These are phyloP conservation scores for Phytopythium chamaehyphon DNA, from an alignment of 352 stramenopile species.

Conservation along the genomic window DNA sequence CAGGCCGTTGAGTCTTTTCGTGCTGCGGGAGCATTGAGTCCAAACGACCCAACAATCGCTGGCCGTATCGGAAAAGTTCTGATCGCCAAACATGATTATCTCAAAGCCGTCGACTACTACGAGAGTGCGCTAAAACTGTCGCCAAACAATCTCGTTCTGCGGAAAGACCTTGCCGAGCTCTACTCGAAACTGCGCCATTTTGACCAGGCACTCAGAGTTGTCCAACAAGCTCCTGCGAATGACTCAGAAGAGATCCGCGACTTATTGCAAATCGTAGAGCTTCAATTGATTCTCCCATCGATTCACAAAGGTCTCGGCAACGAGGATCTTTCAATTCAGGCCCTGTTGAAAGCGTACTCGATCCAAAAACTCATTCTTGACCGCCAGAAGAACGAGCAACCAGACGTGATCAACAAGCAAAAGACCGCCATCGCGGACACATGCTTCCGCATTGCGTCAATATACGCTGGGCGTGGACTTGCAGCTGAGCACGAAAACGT, in stretches of 20 bases:
- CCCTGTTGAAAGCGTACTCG: constrained; percentile 72
- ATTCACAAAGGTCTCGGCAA: constrained; percentile 77
- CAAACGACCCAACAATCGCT: constrained; percentile 72
- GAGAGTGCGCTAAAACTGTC: constrained; percentile 83
- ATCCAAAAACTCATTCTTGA: constrained; percentile 87
- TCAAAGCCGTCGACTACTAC: constrained; percentile 93
- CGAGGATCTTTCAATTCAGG: constrained; percentile 68
- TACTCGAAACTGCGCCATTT: constrained; percentile 86
- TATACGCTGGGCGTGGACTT: constrained; percentile 38
- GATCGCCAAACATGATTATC: constrained; percentile 92
- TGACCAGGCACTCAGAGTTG: constrained; percentile 76
- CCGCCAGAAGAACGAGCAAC: constrained; percentile 73
- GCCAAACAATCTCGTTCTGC: constrained; percentile 70
- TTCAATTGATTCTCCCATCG: constrained; percentile 73
- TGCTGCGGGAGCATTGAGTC: constrained; percentile 48
- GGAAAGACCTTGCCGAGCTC: constrained; percentile 88
- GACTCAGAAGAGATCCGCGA: constrained; percentile 70
- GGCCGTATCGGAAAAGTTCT: constrained; percentile 88
- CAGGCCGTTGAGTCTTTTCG: constrained; percentile 77
- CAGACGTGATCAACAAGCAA: constrained; percentile 74
- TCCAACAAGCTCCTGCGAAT: constrained; percentile 64
- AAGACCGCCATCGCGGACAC: constrained; percentile 76
- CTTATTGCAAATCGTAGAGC: constrained; percentile 58
- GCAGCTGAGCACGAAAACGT: constrained; percentile 49
- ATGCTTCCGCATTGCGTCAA: constrained; percentile 76